Conservation (phyloP, 2,329 filamentous ascomycete species). For the Fusarium tricinctum region DNA sequence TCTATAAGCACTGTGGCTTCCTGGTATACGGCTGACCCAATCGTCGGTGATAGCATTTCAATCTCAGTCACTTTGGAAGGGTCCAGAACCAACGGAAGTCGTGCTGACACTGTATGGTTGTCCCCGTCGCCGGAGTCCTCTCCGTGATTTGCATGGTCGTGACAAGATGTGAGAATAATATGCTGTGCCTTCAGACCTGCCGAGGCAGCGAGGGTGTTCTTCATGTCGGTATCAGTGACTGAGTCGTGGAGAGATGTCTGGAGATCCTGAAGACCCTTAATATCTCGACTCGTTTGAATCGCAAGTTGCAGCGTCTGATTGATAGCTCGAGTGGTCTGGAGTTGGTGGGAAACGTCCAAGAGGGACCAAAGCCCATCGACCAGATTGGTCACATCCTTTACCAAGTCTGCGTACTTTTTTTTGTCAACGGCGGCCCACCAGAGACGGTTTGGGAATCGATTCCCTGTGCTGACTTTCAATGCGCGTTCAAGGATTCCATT, state of each 20-base stretch:
- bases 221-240: background rate
- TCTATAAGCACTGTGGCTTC: background rate
- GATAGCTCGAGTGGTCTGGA: background rate
- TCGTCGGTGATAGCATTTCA: background rate
- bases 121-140: background rate
- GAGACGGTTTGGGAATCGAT: background rate
- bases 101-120: background rate
- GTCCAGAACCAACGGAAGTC: background rate
- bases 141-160: background rate
- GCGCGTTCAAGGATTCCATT: background rate
- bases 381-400: background rate
- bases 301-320: slow-evolving; percentile 5
- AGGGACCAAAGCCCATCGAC: background rate
- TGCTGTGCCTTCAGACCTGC: slow-evolving; percentile 1
- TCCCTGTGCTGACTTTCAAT: background rate
- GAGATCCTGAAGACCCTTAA: background rate
- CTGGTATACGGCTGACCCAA: slow-evolving; percentile 1
- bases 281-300: background rate
- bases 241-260: background rate
- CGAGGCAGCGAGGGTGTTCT: background rate
- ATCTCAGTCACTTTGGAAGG: background rate
- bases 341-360: background rate
- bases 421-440: background rate
- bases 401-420: background rate
- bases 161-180: background rate